Percentiles rank a stretch among this genome's conserved stretches.
phyloP scores from a whole-genome alignment of 768 basidiomycete genomes.

The Sistotremastrum suecicum region DNA sequence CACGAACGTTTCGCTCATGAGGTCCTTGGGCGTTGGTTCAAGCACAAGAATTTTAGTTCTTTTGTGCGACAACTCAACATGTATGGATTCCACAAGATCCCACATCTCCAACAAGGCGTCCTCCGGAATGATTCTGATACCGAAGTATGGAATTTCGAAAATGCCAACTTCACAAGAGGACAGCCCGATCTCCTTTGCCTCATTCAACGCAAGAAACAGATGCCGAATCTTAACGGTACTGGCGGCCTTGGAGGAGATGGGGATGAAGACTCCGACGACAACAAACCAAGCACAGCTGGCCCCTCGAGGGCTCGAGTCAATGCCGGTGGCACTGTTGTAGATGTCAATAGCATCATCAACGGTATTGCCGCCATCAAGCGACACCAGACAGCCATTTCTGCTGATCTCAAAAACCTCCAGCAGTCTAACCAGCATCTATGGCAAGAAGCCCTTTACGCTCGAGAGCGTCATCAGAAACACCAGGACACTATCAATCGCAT shows the following conservation, averaged over 20 bases:
- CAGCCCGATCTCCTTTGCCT: constrained; percentile 80
- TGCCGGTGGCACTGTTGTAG: constrained; percentile 38
- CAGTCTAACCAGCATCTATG: constrained; percentile 80
- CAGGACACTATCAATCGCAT: constrained; percentile 95
- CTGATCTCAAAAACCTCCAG: constrained; percentile 81
- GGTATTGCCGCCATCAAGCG: constrained; percentile 80
- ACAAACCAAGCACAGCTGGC: background rate
- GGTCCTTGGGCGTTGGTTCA: constrained; percentile 90
- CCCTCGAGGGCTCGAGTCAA: background rate
- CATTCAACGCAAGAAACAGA: constrained; percentile 72
- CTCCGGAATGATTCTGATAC: constrained; percentile 68
- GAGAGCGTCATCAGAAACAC: constrained; percentile 78
- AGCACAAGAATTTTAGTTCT: constrained; percentile 88
- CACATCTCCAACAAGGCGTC: constrained; percentile 90
- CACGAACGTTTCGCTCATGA: constrained; percentile 83
- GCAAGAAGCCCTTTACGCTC: constrained; percentile 73
- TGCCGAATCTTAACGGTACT: constrained; percentile 1
- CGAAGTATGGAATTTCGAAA: constrained; percentile 86
- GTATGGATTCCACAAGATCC: constrained; percentile 93
- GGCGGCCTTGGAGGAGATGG: no score
- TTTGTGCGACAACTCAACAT: constrained; percentile 92
- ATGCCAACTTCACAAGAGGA: constrained; percentile 76
- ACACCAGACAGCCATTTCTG: constrained; percentile 84
- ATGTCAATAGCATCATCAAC: constrained; percentile 64
- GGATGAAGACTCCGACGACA: background rate